Evolutionary conservation across 306 rosid species (phyloP).

Genomic region (Cucumis cinereus): DNA sequence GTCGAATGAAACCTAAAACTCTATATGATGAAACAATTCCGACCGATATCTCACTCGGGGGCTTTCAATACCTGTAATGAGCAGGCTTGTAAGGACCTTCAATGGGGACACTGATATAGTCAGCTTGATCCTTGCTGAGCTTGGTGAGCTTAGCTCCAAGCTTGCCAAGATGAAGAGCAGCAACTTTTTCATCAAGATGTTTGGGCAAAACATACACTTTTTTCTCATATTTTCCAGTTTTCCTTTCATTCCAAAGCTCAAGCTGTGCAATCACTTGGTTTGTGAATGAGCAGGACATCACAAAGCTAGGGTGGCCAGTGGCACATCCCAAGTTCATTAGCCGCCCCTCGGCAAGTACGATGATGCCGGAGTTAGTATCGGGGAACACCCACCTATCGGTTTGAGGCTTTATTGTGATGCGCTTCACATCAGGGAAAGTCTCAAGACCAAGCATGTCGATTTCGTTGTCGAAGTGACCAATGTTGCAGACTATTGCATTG

Average conservation of each 20-base stretch:
- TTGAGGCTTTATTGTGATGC: constrained; percentile 85
- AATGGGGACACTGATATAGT: constrained; percentile 72
- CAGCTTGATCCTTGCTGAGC: constrained; percentile 76
- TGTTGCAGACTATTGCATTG: constrained; percentile 92
- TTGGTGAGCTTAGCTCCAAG: constrained; percentile 92
- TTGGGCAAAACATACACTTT: constrained; percentile 86
- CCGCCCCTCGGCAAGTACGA: constrained; percentile 86
- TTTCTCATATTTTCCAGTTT: constrained; percentile 67
- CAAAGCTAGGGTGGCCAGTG: constrained; percentile 97
- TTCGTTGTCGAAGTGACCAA: constrained; percentile 96
- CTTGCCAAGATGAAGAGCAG: constrained; percentile 83
- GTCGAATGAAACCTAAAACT: constrained; percentile 12
- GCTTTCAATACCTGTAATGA: constrained; percentile 68
- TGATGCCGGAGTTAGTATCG: constrained; percentile 50
- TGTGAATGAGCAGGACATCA: constrained; percentile 97
- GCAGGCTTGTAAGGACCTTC: constrained; percentile 97
- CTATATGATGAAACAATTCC: constrained; percentile 1
- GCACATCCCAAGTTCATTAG: constrained; percentile 99
- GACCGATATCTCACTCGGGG: background rate
- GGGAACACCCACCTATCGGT: constrained; percentile 98
- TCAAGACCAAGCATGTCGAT: constrained; percentile 77
- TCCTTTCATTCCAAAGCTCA: constrained; percentile 87
- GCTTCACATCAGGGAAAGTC: constrained; percentile 73
- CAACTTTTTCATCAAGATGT: constrained; percentile 97
- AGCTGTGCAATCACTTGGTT: constrained; percentile 97